phyloP scores from a whole-genome alignment of 2,329 filamentous ascomycete species.

The Fusarium torreyae region DNA sequence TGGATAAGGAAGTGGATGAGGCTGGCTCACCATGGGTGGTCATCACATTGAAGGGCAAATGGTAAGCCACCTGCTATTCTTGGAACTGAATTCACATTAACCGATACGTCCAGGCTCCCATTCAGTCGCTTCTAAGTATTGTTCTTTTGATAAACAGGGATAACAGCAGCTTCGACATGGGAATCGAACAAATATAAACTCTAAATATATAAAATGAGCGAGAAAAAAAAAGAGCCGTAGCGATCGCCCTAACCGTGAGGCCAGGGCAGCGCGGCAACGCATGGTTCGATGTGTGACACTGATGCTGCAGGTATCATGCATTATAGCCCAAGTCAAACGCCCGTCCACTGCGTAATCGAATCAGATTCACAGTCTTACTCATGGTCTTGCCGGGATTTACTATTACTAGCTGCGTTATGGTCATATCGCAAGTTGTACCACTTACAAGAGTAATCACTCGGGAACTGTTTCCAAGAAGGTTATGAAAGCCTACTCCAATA shows the following conservation, averaged over 20 bases:
- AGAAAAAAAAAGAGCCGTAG: too few relatives aligned
- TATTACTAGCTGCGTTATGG: background rate
- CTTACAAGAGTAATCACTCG: background rate
- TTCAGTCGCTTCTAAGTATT: conserved; percentile 53
- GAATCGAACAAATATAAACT: too few relatives aligned
- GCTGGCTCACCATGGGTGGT: conserved; percentile 86
- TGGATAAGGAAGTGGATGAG: conserved; percentile 93
- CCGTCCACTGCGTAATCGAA: too few relatives aligned
- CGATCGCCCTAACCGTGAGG: too few relatives aligned
- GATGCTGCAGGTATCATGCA: too few relatives aligned
- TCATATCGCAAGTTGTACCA: background rate
- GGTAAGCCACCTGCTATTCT: conserved; percentile 66
- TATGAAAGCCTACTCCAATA: background rate
- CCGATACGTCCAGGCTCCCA: conserved; percentile 48
- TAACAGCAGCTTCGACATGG: too few relatives aligned
- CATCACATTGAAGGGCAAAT: conserved; percentile 87
- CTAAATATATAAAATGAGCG: too few relatives aligned
- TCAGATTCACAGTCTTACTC: too few relatives aligned
- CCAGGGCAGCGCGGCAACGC: too few relatives aligned
- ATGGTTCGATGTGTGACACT: too few relatives aligned
- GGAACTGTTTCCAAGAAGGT: background rate
- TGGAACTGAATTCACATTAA: conserved; percentile 8
- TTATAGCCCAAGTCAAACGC: too few relatives aligned
- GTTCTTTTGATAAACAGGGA: background rate
- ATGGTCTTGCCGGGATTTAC: background rate